These are phyloP conservation scores for Sophora flavescens DNA, from an alignment of 306 rosid species.

Conservation along the genomic window DNA sequence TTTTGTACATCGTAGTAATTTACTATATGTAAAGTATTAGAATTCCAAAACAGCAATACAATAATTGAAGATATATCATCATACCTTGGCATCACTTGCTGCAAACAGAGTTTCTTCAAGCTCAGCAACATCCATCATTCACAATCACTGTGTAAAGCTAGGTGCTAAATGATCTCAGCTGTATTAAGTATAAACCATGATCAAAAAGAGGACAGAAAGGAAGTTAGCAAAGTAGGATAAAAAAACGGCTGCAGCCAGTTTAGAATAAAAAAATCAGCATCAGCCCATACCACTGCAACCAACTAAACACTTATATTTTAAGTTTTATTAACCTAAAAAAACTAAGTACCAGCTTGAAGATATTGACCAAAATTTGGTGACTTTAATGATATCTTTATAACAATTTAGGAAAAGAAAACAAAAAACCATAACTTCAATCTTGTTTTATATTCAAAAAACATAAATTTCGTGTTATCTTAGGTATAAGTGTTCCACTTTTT, in stretches of 20 bases:
- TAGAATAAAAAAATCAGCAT: conserved; percentile 4
- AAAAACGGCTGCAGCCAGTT: background rate
- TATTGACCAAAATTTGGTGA: conserved; percentile 7
- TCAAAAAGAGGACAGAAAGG: conserved; percentile 21
- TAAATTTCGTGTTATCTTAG: conserved; percentile 30
- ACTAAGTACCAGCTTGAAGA: conserved; percentile 3
- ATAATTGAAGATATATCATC: conserved; percentile 28
- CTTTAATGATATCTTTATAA: background rate
- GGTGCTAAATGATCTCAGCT: conserved; percentile 53
- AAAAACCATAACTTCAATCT: background rate
- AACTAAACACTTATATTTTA: conserved; percentile 8
- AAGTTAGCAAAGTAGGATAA: conserved; percentile 36
- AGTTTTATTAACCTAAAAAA: background rate
- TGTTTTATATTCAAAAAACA: background rate
- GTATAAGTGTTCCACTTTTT: background rate
- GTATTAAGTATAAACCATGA: conserved; percentile 39
- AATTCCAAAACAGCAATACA: conserved; percentile 2
- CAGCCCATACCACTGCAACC: background rate
- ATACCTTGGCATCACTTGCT: conserved; percentile 85
- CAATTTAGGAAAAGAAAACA: background rate
- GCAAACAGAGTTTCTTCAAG: conserved; percentile 84
- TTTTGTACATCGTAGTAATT: background rate
- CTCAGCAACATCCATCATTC: conserved; percentile 71
- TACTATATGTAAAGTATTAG: background rate
- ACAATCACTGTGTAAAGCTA: conserved; percentile 37